A percentile compares a stretch with the other conserved stretches of the same genome.
Evolutionary conservation across 495 filamentous ascomycete genomes (phyloP).

Genomic region (Friedmanniomyces simplex): DNA sequence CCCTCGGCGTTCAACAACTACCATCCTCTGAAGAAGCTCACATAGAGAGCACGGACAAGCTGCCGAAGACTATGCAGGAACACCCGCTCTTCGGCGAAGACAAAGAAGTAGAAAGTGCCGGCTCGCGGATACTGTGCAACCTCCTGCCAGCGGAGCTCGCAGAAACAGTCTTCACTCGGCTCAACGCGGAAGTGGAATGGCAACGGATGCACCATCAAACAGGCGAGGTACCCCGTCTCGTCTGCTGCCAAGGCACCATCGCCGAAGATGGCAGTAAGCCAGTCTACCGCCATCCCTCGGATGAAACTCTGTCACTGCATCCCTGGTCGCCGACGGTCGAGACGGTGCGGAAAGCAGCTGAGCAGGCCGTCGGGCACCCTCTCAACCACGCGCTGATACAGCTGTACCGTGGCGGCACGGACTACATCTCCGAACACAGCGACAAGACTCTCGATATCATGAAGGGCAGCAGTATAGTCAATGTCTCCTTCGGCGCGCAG

Average conservation of each 20-base stretch:
- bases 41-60: neutral
- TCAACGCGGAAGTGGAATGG: slow-evolving; percentile 73
- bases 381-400: slow-evolving; percentile 93
- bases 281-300: slow-evolving; percentile 86
- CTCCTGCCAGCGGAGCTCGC: slow-evolving; percentile 39
- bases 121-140: slow-evolving; percentile 64
- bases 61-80: neutral
- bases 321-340: slow-evolving; percentile 65
- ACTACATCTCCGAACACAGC: slow-evolving; percentile 92
- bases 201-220: slow-evolving; percentile 86
- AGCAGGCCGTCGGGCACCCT: slow-evolving; percentile 62
- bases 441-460: slow-evolving; percentile 95
- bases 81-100: slow-evolving; percentile 16
- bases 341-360: slow-evolving; percentile 53
- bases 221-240: slow-evolving; percentile 86
- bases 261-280: slow-evolving; percentile 67
- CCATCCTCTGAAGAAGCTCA: too few species aligned
- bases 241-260: slow-evolving; percentile 75
- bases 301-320: slow-evolving; percentile 72
- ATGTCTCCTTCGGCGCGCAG: slow-evolving; percentile 85
- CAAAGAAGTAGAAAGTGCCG: slow-evolving; percentile 41
- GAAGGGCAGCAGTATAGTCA: slow-evolving; percentile 70
- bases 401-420: slow-evolving; percentile 79
- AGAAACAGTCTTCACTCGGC: slow-evolving; percentile 54
- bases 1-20: too few species aligned